A percentile compares a stretch with the other conserved stretches of the same genome.
phyloP scores from a whole-genome alignment of 1,139 yeast genomes.

The Arxiozyma bovina region DNA sequence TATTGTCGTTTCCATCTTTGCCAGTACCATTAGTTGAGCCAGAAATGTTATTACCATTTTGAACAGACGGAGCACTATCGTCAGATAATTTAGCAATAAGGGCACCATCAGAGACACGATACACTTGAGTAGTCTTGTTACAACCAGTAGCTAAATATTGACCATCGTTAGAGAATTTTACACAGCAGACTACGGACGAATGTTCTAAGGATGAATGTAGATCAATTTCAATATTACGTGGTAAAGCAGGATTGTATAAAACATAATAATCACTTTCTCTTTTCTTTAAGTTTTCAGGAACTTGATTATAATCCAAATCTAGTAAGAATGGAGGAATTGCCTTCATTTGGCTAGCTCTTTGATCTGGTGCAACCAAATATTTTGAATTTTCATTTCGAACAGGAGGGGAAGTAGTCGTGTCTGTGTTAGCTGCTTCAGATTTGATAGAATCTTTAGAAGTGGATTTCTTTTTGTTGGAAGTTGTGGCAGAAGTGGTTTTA shows the following conservation, averaged over 20 bases:
- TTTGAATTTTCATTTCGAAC: slow-evolving; percentile 18
- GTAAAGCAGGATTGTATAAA: slow-evolving; percentile 82
- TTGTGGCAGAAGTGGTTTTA: neutral
- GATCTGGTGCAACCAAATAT: slow-evolving; percentile 34
- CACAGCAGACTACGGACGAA: slow-evolving; percentile 93
- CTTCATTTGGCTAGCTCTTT: slow-evolving; percentile 53
- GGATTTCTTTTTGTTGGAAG: slow-evolving; percentile 26
- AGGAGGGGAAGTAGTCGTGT: neutral
- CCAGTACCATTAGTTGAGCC: slow-evolving; percentile 2
- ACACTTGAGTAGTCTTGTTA: slow-evolving; percentile 91
- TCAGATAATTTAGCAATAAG: slow-evolving; percentile 80
- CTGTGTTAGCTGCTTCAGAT: neutral
- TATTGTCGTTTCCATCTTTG: slow-evolving; percentile 4
- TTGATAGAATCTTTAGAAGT: slow-evolving; percentile 1
- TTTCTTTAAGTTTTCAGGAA: slow-evolving; percentile 72
- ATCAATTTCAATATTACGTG: slow-evolving; percentile 69
- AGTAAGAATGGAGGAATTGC: slow-evolving; percentile 75
- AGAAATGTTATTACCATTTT: slow-evolving; percentile 1
- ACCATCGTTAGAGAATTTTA: slow-evolving; percentile 86
- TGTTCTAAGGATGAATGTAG: slow-evolving; percentile 84
- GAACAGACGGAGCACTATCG: slow-evolving; percentile 41
- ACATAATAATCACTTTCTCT: slow-evolving; percentile 84
- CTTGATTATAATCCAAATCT: slow-evolving; percentile 71
- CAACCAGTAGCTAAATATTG: slow-evolving; percentile 94
- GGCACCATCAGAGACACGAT: slow-evolving; percentile 86